A percentile compares a stretch with the other conserved stretches of the same genome.
These are phyloP conservation scores for Trichosanthes truncata DNA, from an alignment of 306 rosid species.

Conservation along the genomic window DNA sequence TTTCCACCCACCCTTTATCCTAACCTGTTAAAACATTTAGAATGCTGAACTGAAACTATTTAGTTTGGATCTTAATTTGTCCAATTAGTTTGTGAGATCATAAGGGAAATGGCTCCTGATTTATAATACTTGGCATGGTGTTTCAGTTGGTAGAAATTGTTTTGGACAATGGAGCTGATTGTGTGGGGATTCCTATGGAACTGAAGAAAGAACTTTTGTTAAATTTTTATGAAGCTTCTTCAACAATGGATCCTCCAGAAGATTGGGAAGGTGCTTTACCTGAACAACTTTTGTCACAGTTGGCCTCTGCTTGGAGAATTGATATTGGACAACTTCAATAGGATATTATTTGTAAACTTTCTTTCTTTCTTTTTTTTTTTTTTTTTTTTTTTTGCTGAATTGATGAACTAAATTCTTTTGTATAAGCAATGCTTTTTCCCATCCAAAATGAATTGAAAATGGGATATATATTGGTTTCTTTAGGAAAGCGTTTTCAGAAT, in stretches of 20 bases:
- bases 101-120: background rate
- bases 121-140: background rate
- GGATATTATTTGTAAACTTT: background rate
- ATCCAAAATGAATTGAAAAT: background rate
- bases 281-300: conserved; percentile 68
- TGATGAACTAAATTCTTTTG: background rate
- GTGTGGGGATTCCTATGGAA: conserved; percentile 67
- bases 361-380: background rate
- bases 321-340: conserved; percentile 65
- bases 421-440: background rate
- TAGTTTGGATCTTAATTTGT: background rate
- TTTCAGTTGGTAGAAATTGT: conserved; percentile 76
- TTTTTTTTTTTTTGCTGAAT: background rate
- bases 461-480: background rate
- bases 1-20: background rate
- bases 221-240: conserved; percentile 76
- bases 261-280: conserved; percentile 88
- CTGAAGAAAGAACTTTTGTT: conserved; percentile 64
- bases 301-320: conserved; percentile 88
- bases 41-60: background rate
- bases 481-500: background rate
- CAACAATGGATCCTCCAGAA: conserved; percentile 54
- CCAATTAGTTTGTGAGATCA: background rate
- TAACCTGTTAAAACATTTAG: background rate
- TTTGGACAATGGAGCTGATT: conserved; percentile 64